A percentile compares a stretch with the other conserved stretches of the same genome.
Evolutionary conservation across 768 basidiomycete species (phyloP).

Genomic region (Calocybe gangraenosa): DNA sequence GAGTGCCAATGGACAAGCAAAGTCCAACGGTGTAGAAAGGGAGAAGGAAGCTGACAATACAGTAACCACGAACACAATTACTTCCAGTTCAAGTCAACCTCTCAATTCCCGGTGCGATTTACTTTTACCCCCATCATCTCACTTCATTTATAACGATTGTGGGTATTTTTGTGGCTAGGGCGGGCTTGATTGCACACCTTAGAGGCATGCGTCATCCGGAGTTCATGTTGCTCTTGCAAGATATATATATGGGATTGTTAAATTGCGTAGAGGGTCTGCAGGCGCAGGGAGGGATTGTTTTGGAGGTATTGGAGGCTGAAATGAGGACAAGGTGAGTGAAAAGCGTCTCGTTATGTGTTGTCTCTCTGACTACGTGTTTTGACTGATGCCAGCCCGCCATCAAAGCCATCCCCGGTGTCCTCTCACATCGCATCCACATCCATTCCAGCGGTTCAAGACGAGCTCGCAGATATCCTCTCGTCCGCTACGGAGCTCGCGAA

Average conservation of each 20-base stretch:
- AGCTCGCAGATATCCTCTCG: conserved; percentile 71
- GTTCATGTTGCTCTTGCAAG: conserved; percentile 59
- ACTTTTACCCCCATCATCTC: background rate
- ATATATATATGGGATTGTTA: conserved; percentile 59
- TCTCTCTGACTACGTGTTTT: background rate
- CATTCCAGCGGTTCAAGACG: conserved; percentile 46
- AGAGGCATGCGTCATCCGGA: conserved; percentile 64
- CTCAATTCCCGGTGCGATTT: conserved; percentile 6
- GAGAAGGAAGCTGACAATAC: conserved; percentile 8
- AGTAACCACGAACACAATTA: background rate
- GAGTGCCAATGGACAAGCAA: conserved; percentile 19
- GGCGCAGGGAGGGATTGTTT: conserved; percentile 51
- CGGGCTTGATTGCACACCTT: conserved; percentile 36
- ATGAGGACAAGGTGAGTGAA: conserved; percentile 14
- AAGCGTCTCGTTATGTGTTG: background rate
- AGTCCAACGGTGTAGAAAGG: conserved; percentile 6
- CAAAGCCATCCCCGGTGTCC: background rate
- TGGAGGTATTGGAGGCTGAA: conserved; percentile 45
- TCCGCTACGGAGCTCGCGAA: conserved; percentile 85
- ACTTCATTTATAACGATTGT: too few species aligned
- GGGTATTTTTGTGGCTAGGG: background rate
- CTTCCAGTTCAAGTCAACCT: conserved; percentile 13
- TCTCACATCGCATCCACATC: conserved; percentile 27
- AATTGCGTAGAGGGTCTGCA: conserved; percentile 67
- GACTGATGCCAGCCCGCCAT: background rate